Evolutionary conservation across 1,139 yeast genomes (phyloP), one percentile per base, ranked within the genome.

Genomic region (Yamadazyma atlantica): DNA sequence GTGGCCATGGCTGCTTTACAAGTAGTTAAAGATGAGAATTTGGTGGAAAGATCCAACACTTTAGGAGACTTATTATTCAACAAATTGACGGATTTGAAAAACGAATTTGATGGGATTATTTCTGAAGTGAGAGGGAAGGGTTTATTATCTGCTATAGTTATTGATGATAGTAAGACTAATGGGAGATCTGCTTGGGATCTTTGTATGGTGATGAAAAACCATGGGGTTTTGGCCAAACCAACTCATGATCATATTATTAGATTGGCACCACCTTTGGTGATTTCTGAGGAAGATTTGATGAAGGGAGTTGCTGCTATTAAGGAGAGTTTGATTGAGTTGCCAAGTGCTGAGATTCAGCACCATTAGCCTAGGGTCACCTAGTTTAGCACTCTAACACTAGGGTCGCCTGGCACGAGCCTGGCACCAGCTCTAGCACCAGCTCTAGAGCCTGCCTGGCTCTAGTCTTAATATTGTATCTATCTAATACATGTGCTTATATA

Each of bases 111-210:
- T 46, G 92, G 92, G 23, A 75, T 87, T 43, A 86, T 90, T 44
- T 75, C 88, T 36, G 96, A 87, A 64, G 95, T 90, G 41, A 82
- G 98, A 68, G 98, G 98, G 43, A 78, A 77, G 58, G 98, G 98
- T 46, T 75, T 90, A 56, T 72, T 92, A 49, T 78, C 86, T 49
- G 97, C 97, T 35, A 83, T 92, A 60, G 97, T 90, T 42, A 86
- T 90, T 58, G 97, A 90, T 64, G 81, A 85, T 39, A 48, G 80
- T 34, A 84, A 84, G 66, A 80, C 96, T 43, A 83, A 84, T 57
- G 96, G 96, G 45, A 81, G 92, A 64, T 75, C 94, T 29, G 97
- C 97, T 3, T 92, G 97, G 97, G 97, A 90, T 60, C 75, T 90
- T 54, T 90, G 98, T 67, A 62, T 90, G 54, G 67, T 87, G 53